Evolutionary conservation across 768 basidiomycete species (phyloP), one percentile per base, ranked within the genome.

Genomic region (Astraeus odoratus): DNA sequence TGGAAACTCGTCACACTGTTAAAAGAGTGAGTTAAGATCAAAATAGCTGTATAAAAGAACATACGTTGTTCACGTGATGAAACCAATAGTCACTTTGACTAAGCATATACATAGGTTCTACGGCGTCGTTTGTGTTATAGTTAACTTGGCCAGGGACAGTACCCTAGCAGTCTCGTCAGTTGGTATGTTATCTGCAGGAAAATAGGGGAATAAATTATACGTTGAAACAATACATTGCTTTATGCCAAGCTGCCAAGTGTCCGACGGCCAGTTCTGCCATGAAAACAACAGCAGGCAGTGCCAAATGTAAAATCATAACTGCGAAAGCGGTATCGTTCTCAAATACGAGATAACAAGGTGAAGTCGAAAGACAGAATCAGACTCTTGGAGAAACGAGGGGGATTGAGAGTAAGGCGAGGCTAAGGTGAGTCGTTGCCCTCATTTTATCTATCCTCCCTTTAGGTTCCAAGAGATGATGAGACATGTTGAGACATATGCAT

Each of bases 221-320:
- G 52, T 74, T 67, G 4, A 68, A 42, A 47, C 71, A 73, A 51
- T 68, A 76, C 74, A 75, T 76, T 33, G 65, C 67, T 50, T 66
- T 59, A 46, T 64, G 54, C 52, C 58, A 75, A 8, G 70, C 63
- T 27, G 68, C 69, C 42, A 76, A 48, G 58, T 76, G 74, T 24
- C 70, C 73, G 20, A 55, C 53, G 24, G 57, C 63, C 13, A 58
- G 31, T 44, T 22, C 12, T 18, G 30, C 42, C n/a, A n/a, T n/a
- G 31, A 46, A 43, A 10, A 45, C 9, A 18, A 34, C 5, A 15
- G 18, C 18, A 15, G 33, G 18, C 33, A 34, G 13, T 8, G 8
- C 5, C 15, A 34, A 34, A 16, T 15, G 33, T 15, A 34, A 34
- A 15, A 34, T 34, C n/a, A 15, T 18, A 34, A 15, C 18, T 7